A percentile compares a stretch with the other conserved stretches of the same genome.
Evolutionary conservation across 129 eudicot species (phyloP).

Genomic region (Apium graveolens): DNA sequence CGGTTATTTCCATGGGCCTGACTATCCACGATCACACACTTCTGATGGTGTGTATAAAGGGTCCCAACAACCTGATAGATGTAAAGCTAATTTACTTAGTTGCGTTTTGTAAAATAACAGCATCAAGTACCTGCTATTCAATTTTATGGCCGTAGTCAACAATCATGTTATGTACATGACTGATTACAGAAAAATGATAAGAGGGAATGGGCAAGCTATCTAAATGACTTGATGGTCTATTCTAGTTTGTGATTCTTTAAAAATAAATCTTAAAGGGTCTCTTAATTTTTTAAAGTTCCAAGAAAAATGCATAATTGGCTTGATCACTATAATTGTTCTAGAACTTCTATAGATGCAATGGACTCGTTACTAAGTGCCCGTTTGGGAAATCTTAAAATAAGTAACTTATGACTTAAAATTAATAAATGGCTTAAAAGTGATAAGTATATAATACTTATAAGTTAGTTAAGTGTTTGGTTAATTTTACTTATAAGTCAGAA

Average conservation of each 20-base stretch:
- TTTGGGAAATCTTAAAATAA: no score
- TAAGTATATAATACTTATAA: no score
- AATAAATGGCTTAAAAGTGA: no score
- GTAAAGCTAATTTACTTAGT: neutral
- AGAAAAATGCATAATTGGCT: neutral
- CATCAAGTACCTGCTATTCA: neutral
- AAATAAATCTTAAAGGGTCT: neutral
- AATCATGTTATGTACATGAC: neutral
- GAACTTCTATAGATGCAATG: neutral
- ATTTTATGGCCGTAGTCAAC: neutral
- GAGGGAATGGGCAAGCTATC: neutral
- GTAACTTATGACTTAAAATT: no score
- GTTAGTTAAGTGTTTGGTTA: no score
- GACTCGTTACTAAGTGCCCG: neutral
- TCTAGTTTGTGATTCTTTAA: neutral
- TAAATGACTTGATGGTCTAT: neutral
- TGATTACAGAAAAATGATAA: neutral
- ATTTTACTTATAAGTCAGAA: no score
- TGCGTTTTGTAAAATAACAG: neutral
- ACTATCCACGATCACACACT: constrained; percentile 67
- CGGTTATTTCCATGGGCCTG: constrained; percentile 59
- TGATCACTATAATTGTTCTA: neutral
- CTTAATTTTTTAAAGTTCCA: neutral
- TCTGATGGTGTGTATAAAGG: constrained; percentile 69
- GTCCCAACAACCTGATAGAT: constrained; percentile 67